Evolutionary conservation across 2,329 filamentous ascomycete species (phyloP).

Genomic region (Pseudopithomyces maydicus): DNA sequence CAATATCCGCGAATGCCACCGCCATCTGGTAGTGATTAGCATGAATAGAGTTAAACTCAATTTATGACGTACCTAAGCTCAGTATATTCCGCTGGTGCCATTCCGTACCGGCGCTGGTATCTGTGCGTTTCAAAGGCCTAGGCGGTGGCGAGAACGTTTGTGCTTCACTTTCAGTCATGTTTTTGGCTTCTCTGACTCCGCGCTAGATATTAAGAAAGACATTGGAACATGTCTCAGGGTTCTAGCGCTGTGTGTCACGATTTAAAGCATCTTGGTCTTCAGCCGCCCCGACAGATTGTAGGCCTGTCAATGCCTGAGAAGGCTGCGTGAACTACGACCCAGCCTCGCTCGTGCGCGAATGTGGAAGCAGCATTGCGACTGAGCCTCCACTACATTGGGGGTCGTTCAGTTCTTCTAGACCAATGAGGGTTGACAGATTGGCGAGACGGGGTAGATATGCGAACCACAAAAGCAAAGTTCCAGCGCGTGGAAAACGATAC

Average conservation of each 20-base stretch:
- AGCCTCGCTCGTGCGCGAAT: background rate
- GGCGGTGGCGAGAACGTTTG: background rate
- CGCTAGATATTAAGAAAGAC: background rate
- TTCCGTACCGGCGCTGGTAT: background rate
- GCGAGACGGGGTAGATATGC: background rate
- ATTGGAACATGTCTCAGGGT: background rate
- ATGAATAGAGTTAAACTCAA: background rate
- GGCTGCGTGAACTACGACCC: background rate
- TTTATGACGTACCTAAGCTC: constrained; percentile 6
- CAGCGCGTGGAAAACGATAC: background rate
- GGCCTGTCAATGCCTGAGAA: background rate
- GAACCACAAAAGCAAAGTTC: background rate
- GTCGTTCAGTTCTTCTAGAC: background rate
- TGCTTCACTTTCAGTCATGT: background rate
- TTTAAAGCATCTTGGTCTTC: background rate
- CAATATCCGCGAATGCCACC: constrained; percentile 13
- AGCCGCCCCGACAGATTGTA: background rate
- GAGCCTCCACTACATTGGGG: background rate
- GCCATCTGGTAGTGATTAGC: background rate
- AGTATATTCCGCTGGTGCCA: constrained; percentile 10
- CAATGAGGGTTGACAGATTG: background rate
- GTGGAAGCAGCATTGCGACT: background rate
- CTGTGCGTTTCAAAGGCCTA: background rate
- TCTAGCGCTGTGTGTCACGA: background rate
- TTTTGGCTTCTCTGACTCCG: background rate